phyloP scores from a whole-genome alignment of 768 basidiomycete genomes.

The Candolleomyces efflorescens region DNA sequence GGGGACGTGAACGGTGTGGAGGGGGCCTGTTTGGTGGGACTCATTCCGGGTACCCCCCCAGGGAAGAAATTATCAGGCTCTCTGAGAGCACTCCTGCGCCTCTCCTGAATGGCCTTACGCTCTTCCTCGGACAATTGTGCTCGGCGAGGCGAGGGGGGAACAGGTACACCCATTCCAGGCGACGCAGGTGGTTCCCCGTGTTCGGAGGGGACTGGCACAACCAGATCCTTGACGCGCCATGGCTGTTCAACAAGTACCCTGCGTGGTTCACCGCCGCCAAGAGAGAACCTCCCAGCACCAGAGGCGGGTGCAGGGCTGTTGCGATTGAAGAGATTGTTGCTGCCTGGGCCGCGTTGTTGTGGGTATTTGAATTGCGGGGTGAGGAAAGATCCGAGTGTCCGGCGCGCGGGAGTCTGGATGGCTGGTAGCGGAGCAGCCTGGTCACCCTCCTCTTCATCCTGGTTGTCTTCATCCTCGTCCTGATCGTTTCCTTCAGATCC shows the following conservation, averaged over 20 bases:
- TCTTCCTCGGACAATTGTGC: slow-evolving; percentile 39
- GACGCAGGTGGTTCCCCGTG: slow-evolving; percentile 4
- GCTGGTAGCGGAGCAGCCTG: slow-evolving; percentile 12
- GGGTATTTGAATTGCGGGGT: slow-evolving; percentile 44
- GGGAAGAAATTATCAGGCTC: slow-evolving; percentile 47
- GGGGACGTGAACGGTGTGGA: slow-evolving; percentile 10
- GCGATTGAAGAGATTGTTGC: neutral
- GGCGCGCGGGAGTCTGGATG: slow-evolving; percentile 26
- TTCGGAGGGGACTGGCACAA: slow-evolving; percentile 30
- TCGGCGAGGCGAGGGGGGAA: slow-evolving; percentile 13
- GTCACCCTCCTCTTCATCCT: slow-evolving; percentile 16
- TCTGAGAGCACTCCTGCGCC: slow-evolving; percentile 53
- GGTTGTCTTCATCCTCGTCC: slow-evolving; percentile 10
- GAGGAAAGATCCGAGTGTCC: slow-evolving; percentile 44
- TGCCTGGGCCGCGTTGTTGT: slow-evolving; percentile 5
- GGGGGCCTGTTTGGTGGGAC: slow-evolving; percentile 22
- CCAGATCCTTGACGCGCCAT: slow-evolving; percentile 55
- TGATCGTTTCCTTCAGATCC: neutral
- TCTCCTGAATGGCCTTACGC: slow-evolving; percentile 57
- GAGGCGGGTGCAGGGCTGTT: neutral
- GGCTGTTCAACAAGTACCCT: slow-evolving; percentile 45
- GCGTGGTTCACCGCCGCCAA: slow-evolving; percentile 41
- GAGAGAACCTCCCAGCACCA: slow-evolving; percentile 23
- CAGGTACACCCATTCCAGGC: slow-evolving; percentile 3
- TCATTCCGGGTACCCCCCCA: slow-evolving; percentile 51